Percentiles rank a stretch among this genome's conserved stretches.
Evolutionary conservation across 2,329 filamentous ascomycete species (phyloP).

Genomic region (Arthrobotrys entomopaga): DNA sequence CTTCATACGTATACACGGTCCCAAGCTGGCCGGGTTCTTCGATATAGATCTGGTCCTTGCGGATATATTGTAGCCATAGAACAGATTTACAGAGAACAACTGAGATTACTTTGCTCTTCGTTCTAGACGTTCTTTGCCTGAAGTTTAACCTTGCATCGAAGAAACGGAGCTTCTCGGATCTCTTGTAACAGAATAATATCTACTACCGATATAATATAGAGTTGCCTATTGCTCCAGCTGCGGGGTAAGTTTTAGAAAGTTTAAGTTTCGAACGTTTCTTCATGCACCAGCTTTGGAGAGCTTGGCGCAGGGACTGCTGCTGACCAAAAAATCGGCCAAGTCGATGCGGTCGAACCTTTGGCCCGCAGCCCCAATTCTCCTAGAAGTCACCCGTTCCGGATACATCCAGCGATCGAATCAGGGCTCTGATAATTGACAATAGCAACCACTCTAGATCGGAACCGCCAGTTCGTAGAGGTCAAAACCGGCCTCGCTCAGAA

Average conservation of each 20-base stretch:
- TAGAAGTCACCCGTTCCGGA: slow-evolving; percentile 25
- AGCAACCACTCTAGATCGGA: slow-evolving; percentile 14
- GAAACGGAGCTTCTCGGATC: neutral
- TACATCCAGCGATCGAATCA: slow-evolving; percentile 9
- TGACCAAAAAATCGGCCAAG: neutral
- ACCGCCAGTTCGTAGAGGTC: slow-evolving; percentile 30
- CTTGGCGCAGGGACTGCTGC: slow-evolving; percentile 11
- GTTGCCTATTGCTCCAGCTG: slow-evolving; percentile 16
- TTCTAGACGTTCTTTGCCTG: neutral
- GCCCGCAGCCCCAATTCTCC: slow-evolving; percentile 12
- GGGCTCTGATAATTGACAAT: slow-evolving; percentile 2
- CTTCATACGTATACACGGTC: no score
- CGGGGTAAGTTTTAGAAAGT: slow-evolving; percentile 39
- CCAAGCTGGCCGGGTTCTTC: no score
- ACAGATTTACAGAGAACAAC: no score
- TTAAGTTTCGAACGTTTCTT: neutral
- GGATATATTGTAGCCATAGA: no score
- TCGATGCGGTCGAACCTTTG: slow-evolving; percentile 13
- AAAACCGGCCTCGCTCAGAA: neutral
- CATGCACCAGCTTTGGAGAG: slow-evolving; percentile 13
- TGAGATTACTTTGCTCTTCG: no score
- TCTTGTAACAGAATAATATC: no score
- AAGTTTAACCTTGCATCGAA: neutral
- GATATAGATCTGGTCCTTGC: no score
- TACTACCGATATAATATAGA: no score